These are phyloP conservation scores for Boletus rufocinnamomeus DNA, from an alignment of 768 basidiomycete genomes.

Conservation along the genomic window DNA sequence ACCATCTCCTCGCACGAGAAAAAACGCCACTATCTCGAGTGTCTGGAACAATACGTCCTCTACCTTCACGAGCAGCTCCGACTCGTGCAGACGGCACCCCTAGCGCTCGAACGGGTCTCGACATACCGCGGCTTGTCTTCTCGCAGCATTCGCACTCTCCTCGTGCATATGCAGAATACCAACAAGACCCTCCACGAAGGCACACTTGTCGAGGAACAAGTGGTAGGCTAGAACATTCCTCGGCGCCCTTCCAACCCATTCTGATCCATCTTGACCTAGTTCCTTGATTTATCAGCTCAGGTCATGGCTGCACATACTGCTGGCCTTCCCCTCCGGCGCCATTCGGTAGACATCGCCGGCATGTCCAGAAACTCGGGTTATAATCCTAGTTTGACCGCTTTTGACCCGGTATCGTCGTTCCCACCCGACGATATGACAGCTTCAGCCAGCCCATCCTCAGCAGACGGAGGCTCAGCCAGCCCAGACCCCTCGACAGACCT, in stretches of 20 bases:
- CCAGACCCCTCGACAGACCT: conserved; percentile 25
- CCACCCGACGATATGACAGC: conserved; percentile 20
- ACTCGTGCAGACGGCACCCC: conserved; percentile 49
- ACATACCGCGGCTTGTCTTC: conserved; percentile 58
- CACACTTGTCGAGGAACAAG: conserved; percentile 56
- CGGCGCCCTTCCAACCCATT: not conserved
- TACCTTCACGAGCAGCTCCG: conserved; percentile 65
- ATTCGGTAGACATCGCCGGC: conserved; percentile 30
- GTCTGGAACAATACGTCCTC: conserved; percentile 67
- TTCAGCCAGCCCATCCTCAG: conserved; percentile 28
- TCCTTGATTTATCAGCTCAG: conserved; percentile 32
- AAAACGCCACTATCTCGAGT: conserved; percentile 72
- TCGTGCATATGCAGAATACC: conserved; percentile 68
- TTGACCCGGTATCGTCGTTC: conserved; percentile 20
- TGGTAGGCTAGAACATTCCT: conserved; percentile 38
- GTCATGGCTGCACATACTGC: conserved; percentile 30
- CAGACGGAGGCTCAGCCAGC: conserved; percentile 20
- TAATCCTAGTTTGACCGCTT: conserved; percentile 13
- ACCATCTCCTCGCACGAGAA: conserved; percentile 80
- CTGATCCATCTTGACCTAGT: conserved; percentile 18
- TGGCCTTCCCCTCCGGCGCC: conserved; percentile 32
- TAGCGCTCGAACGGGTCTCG: conserved; percentile 50
- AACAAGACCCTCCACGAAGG: conserved; percentile 51
- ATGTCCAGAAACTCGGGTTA: conserved; percentile 16
- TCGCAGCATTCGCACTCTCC: conserved; percentile 66